These are phyloP conservation scores for Pythium myriotylum DNA, from an alignment of 352 stramenopile species.

Conservation along the genomic window DNA sequence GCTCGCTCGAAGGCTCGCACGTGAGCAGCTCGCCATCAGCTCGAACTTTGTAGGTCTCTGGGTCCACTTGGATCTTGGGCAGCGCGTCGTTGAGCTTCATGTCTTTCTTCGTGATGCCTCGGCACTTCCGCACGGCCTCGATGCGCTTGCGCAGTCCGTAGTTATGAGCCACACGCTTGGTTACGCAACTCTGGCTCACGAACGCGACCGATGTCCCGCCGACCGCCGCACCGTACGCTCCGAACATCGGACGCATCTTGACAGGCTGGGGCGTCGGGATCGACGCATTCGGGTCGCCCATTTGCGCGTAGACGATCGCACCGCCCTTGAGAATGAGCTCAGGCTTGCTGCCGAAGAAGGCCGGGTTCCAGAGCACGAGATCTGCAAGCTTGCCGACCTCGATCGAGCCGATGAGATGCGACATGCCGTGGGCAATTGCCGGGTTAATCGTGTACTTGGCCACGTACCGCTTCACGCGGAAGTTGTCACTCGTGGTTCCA, in stretches of 20 bases:
- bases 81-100: conserved; percentile 97
- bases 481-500: conserved; percentile 89
- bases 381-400: conserved; percentile 94
- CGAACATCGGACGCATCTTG: conserved; percentile 96
- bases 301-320: conserved; percentile 93
- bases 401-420: conserved; percentile 94
- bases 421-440: conserved; percentile 96
- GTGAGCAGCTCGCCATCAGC: conserved; percentile 89
- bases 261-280: conserved; percentile 97
- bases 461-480: conserved; percentile 94
- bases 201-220: conserved; percentile 86
- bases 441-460: conserved; percentile 99
- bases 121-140: conserved; percentile 81
- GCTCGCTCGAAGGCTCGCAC: conserved; percentile 78
- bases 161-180: conserved; percentile 56
- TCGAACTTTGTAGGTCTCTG: conserved; percentile 96
- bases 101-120: conserved; percentile 92
- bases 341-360: conserved; percentile 95
- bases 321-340: conserved; percentile 97
- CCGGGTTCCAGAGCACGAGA: conserved; percentile 94
- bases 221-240: conserved; percentile 62
- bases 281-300: conserved; percentile 96
- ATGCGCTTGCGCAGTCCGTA: conserved; percentile 91
- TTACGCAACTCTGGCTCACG: conserved; percentile 85
- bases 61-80: conserved; percentile 94